Base-by-base conservation (phyloP, 768 basidiomycete genomes). In the Rhodotorula sphaerocarpa region DNA sequence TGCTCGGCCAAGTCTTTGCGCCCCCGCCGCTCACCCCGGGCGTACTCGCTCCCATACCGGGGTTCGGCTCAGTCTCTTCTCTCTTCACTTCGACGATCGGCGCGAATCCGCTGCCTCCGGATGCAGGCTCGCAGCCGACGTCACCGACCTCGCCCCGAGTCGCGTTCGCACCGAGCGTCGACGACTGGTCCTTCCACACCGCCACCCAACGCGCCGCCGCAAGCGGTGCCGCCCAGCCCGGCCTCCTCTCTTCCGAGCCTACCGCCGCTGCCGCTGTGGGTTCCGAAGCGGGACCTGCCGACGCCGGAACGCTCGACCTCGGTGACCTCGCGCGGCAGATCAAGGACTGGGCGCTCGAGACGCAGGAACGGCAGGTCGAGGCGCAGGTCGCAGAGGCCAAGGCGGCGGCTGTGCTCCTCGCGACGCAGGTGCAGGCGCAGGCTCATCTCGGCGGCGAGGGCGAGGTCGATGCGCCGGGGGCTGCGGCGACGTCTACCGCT, bases 1-100 rank as follows among this genome's bases (percentile, higher is more conserved):
- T 70, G 20, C 66, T 70, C 42, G 62, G 66, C 10, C 66, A 65
- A 27, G 59, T 51, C 51, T 70, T 68, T 55, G 57, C 59, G 14
- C 70, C 66, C 7, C 70, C 66, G 14, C 50, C 50, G 3, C 50
- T 50, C 15, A 63, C 63, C 4, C 61, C 70, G 1, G 70, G 70
- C 30, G 62, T 68, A 33, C 50, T 58, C 31, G 69, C 66, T 1
- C 66, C 66, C 1, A 51, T 62, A 3, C 33, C 46, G 5, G 46
- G 57, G 11, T 16, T 39, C 36, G 36, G 36, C 10, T 39, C 36
- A 9, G 36, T 39, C 36, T 39, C 36, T 9, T 39, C 36, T 9
- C 36, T 39, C 10, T 39, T 39, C 36, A 39, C 36, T 9, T 39
- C 41, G 54, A 41, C n/a, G 55, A 27, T 20, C 53, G 36, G 36